These are phyloP conservation scores for Fusarium floridanum DNA, from an alignment of 2,329 filamentous ascomycete genomes.

Conservation along the genomic window DNA sequence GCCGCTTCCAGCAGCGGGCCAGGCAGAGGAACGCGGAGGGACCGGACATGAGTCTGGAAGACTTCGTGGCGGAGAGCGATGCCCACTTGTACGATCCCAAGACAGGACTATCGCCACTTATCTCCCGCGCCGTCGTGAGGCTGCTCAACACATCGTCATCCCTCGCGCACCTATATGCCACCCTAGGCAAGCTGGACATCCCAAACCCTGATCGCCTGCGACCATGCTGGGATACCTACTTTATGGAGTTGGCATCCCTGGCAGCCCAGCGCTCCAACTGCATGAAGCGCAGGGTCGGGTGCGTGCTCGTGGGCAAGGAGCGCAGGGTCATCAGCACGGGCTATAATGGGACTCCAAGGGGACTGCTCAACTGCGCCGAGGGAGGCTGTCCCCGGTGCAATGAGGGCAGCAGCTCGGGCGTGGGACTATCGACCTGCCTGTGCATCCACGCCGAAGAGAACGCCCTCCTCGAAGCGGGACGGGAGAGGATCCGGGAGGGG, in stretches of 20 bases:
- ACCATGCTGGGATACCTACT: constrained; percentile 96
- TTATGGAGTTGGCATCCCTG: constrained; percentile 95
- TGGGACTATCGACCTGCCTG: constrained; percentile 85
- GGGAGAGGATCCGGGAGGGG: constrained; percentile 87
- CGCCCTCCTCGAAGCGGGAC: constrained; percentile 90
- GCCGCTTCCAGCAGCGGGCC: constrained; percentile 71
- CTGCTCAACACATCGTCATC: constrained; percentile 87
- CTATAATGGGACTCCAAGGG: constrained; percentile 96
- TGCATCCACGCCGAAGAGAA: constrained; percentile 99
- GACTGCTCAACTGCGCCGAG: constrained; percentile 89
- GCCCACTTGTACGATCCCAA: constrained; percentile 77
- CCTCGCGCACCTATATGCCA: constrained; percentile 77
- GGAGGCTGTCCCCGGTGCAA: constrained; percentile 94
- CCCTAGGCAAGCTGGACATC: constrained; percentile 81
- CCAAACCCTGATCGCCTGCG: constrained; percentile 83
- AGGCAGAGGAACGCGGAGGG: constrained; percentile 33
- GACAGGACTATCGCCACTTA: constrained; percentile 78
- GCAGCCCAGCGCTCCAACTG: constrained; percentile 94
- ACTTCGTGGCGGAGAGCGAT: constrained; percentile 74
- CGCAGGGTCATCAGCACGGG: constrained; percentile 92
- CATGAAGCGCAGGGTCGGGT: constrained; percentile 97
- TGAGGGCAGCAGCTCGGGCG: constrained; percentile 75
- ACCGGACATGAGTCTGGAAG: constrained; percentile 60
- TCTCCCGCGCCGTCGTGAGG: constrained; percentile 84
- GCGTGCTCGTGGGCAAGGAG: constrained; percentile 85